phyloP scores from a whole-genome alignment of 106 monocot genomes.

The Acanthochlamys bracteata region DNA sequence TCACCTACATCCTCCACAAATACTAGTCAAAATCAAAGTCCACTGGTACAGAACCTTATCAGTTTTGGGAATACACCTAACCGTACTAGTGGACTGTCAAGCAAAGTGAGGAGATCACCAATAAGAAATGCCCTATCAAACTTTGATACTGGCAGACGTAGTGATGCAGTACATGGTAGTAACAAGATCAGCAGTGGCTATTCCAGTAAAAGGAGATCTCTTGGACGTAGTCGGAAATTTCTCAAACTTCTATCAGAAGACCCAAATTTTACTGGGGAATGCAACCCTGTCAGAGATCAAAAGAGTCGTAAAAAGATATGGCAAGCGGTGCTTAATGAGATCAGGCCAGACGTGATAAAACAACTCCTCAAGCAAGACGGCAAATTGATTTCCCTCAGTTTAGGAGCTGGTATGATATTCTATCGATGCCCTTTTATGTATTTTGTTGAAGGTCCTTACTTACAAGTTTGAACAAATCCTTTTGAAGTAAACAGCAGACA shows the following conservation, averaged over 20 bases:
- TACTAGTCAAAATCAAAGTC: conserved; percentile 40
- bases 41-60: conserved; percentile 15
- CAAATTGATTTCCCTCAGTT: conserved; percentile 46
- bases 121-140: neutral
- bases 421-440: neutral
- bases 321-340: conserved; percentile 46
- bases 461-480: too few species aligned
- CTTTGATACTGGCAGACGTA: neutral
- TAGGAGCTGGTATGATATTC: conserved; percentile 44
- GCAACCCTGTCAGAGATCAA: conserved; percentile 12
- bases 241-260: conserved; percentile 8
- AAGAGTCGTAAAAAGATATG: conserved; percentile 45
- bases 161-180: neutral
- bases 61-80: conserved; percentile 9
- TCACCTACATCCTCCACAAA: conserved; percentile 42
- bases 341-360: conserved; percentile 37
- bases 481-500: too few species aligned
- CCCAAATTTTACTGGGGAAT: conserved; percentile 10
- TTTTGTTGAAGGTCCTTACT: neutral
- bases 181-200: neutral
- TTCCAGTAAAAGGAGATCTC: neutral
- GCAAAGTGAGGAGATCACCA: neutral
- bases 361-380: conserved; percentile 54
- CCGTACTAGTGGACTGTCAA: conserved; percentile 3
- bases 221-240: conserved; percentile 7